phyloP scores from a whole-genome alignment of 805 yeast species.

The Ogataea paradorogensis region DNA sequence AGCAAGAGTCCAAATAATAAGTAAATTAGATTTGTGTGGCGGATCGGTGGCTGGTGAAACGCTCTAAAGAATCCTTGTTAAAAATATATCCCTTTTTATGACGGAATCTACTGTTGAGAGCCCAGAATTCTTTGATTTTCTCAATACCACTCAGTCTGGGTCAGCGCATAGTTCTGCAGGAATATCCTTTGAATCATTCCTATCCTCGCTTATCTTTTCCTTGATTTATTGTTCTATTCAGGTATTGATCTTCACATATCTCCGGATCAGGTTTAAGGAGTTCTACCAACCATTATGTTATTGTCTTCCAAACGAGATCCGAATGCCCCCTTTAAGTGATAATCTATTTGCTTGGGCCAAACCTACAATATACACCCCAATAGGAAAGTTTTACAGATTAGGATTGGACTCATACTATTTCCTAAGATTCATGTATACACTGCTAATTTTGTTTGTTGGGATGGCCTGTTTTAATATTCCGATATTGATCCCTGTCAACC shows the following conservation, averaged over 20 bases:
- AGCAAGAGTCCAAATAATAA: not conserved
- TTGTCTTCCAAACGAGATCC: constrained; percentile 39
- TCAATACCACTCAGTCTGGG: constrained; percentile 22
- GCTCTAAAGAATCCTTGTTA: constrained; percentile 1
- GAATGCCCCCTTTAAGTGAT: constrained; percentile 37
- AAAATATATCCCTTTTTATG: not conserved
- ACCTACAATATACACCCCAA: constrained; percentile 36
- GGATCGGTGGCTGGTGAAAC: constrained; percentile 8
- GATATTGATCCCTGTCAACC: constrained; percentile 63
- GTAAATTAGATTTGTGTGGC: constrained; percentile 4
- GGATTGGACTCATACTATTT: constrained; percentile 80
- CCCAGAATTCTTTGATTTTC: constrained; percentile 20
- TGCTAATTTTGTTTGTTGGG: constrained; percentile 49
- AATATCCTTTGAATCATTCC: constrained; percentile 51
- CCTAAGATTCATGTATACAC: constrained; percentile 53
- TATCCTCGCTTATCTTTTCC: constrained; percentile 56
- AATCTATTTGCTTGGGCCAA: constrained; percentile 57
- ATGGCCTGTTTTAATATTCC: constrained; percentile 56
- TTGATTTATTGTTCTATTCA: constrained; percentile 53
- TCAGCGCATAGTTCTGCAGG: constrained; percentile 40
- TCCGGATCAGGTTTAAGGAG: constrained; percentile 35
- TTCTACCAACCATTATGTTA: constrained; percentile 57
- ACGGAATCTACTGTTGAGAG: constrained; percentile 8
- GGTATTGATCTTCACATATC: constrained; percentile 38
- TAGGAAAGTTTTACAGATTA: constrained; percentile 43